Conservation (phyloP, 805 yeast species). For the Komagataella populi region DNA sequence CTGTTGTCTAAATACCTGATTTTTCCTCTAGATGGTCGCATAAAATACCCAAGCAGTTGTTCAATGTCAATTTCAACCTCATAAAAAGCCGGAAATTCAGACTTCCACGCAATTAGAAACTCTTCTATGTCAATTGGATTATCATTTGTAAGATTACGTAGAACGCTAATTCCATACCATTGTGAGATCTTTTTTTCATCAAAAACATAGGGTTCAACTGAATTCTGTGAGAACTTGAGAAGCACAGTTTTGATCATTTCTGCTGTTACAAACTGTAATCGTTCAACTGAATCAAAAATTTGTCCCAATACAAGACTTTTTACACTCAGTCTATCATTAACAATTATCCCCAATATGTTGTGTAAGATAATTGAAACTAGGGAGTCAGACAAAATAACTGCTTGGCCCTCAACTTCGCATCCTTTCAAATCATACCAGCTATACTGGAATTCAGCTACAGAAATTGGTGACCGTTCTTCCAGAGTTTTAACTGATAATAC, state of each 20-base stretch:
- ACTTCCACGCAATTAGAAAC: conserved; percentile 50
- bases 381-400: conserved; percentile 15
- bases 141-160: conserved; percentile 10
- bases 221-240: conserved; percentile 25
- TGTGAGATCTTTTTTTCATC: conserved; percentile 28
- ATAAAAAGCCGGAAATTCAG: conserved; percentile 48
- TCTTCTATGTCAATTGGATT: conserved; percentile 24
- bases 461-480: conserved; percentile 34
- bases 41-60: conserved; percentile 41
- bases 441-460: conserved; percentile 34
- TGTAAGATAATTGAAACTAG: conserved; percentile 4
- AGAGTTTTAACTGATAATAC: conserved; percentile 19
- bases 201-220: conserved; percentile 19
- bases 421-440: conserved; percentile 47
- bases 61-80: conserved; percentile 43
- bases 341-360: conserved; percentile 5
- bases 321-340: conserved; percentile 4
- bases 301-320: conserved; percentile 6
- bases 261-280: conserved; percentile 13
- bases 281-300: conserved; percentile 5
- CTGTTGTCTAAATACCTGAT: conserved; percentile 41
- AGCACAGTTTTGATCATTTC: conserved; percentile 37
- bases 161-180: conserved; percentile 52
- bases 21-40: conserved; percentile 26
- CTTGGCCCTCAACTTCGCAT: conserved; percentile 31